These are phyloP conservation scores for Fraxinus cuspidata DNA, from an alignment of 257 asterid genomes.

Conservation along the genomic window DNA sequence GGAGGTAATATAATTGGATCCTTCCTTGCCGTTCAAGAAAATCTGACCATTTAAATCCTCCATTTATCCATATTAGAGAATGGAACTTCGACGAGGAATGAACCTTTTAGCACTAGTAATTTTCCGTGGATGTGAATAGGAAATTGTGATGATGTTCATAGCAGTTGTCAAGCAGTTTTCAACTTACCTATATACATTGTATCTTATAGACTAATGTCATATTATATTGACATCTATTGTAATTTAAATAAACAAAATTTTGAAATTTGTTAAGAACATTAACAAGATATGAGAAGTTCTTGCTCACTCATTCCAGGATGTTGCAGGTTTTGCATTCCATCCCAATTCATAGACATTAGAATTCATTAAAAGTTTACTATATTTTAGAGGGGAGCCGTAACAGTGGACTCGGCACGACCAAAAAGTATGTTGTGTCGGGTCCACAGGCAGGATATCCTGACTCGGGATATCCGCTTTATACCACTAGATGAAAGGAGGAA, in stretches of 20 bases:
- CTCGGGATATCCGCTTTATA: too few relatives aligned
- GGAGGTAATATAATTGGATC: constrained; percentile 66
- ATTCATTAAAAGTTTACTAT: too few relatives aligned
- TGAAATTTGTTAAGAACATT: too few relatives aligned
- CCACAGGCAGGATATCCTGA: too few relatives aligned
- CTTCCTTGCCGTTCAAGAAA: constrained; percentile 32
- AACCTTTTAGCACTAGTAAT: not conserved
- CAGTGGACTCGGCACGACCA: too few relatives aligned
- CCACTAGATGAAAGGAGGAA: too few relatives aligned
- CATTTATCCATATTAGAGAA: not conserved
- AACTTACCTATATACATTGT: not conserved
- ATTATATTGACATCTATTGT: not conserved
- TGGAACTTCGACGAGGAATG: not conserved
- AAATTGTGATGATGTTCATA: not conserved
- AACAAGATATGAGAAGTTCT: too few relatives aligned
- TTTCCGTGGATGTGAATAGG: not conserved
- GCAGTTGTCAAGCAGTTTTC: not conserved
- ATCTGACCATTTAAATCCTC: constrained; percentile 30
- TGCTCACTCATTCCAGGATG: not conserved
- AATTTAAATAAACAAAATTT: not conserved
- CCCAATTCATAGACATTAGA: not conserved
- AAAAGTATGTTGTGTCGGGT: too few relatives aligned
- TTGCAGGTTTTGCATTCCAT: not conserved
- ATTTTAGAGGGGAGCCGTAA: too few relatives aligned
- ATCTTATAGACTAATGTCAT: not conserved